Base-by-base conservation (phyloP, 129 eudicot species). In the Escallonia herrerae region DNA sequence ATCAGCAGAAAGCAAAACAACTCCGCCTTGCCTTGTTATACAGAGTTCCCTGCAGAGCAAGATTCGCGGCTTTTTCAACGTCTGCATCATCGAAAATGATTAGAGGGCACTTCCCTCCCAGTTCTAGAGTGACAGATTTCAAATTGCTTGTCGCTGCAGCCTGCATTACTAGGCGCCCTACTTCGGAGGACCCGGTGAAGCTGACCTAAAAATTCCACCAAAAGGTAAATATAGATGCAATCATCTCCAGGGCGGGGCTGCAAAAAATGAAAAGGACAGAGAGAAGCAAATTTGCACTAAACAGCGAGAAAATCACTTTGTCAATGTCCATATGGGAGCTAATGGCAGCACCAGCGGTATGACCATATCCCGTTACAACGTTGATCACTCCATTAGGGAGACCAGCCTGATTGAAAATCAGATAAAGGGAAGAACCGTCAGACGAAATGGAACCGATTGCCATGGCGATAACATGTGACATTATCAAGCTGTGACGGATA, bases 61-160 rank as follows among this genome's bases (percentile, higher is more conserved):
- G 86, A 67, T 73, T 74, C 0, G 76, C 89, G 0, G 85, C 85
- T 60, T 76, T 73, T 22, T 89, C 95, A 43, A 86, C 76, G 60
- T 89, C 82, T 13, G 83, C 93, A 65, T 94, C 99, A 4, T 86
- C 87, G 40, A 87, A 94, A 12, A 94, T 73, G 6, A 94, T 43
- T 45, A 89, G 80, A 3, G 99, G 99, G 53, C 87, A 86, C 70
- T 93, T 93, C 8, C 99, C 99, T 62, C 96, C 99, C 1, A 94
- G 86, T 65, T 94, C 99, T 0, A 94, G 82, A 6, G 91, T 54
- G 13, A 94, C 96, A 0, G 90, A 56, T 75, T 94, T 94, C 65
- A 94, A 72, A 74, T 93, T 93, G 81, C 99, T 93, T 14, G 48
- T 62, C 1, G 96, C 99, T 14, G 99, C 95, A 62, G 90, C 93